phyloP scores from a whole-genome alignment of 805 yeast species.

The Nematodospora valgi region DNA sequence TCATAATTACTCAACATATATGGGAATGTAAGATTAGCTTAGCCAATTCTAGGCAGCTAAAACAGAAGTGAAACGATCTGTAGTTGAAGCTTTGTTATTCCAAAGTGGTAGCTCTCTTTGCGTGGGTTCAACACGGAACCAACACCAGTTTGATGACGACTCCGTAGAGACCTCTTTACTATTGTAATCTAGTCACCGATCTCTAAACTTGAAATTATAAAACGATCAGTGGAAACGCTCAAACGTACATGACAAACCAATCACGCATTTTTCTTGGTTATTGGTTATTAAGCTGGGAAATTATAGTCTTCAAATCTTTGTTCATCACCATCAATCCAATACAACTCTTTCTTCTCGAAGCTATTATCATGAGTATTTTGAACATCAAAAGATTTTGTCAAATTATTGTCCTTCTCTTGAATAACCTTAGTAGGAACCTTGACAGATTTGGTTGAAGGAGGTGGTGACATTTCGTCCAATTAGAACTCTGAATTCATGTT shows the following conservation, averaged over 20 bases:
- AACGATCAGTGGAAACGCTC: too few relatives aligned
- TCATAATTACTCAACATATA: too few relatives aligned
- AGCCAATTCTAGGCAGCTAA: too few relatives aligned
- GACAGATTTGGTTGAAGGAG: constrained; percentile 1
- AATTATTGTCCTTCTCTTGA: constrained; percentile 1
- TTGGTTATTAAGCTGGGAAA: background rate
- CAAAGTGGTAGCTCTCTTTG: too few relatives aligned
- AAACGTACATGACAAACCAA: background rate
- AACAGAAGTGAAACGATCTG: too few relatives aligned
- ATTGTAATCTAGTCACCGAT: too few relatives aligned
- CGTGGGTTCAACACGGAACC: too few relatives aligned
- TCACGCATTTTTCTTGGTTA: background rate
- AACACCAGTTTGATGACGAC: too few relatives aligned
- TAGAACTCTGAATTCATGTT: constrained; percentile 12
- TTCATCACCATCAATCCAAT: background rate
- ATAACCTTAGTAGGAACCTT: constrained; percentile 6
- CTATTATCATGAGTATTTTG: background rate
- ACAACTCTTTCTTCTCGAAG: background rate
- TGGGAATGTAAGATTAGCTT: too few relatives aligned
- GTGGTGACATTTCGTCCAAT: constrained; percentile 3
- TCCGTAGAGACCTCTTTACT: too few relatives aligned
- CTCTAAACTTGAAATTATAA: too few relatives aligned
- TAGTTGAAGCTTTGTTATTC: too few relatives aligned
- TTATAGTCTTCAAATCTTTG: background rate
- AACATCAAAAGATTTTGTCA: background rate